Evolutionary conservation across 192 early-diverging fungal species (phyloP).

Genomic region (Podila epicladia): DNA sequence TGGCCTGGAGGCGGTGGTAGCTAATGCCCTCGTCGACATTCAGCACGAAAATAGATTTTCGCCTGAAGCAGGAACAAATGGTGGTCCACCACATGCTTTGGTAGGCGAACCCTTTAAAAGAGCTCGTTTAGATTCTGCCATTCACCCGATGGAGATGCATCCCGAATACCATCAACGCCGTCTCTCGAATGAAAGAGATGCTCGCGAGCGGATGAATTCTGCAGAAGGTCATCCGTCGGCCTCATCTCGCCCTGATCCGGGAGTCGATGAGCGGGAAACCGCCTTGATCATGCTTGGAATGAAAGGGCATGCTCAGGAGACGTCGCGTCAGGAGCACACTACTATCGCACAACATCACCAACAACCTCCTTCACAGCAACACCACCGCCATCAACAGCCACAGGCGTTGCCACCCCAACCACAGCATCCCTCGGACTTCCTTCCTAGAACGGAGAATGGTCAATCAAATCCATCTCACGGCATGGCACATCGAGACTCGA

Average conservation of each 20-base stretch:
- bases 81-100: neutral
- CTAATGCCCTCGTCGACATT: constrained; percentile 32
- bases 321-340: constrained; percentile 7
- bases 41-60: constrained; percentile 33
- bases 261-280: constrained; percentile 23
- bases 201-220: neutral
- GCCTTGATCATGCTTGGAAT: constrained; percentile 29
- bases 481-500: neutral
- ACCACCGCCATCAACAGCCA: neutral
- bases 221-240: neutral
- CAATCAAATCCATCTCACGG: neutral
- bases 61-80: constrained; percentile 1
- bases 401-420: constrained; percentile 1
- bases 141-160: constrained; percentile 3
- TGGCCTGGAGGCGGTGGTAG: constrained; percentile 21
- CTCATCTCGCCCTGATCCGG: constrained; percentile 9
- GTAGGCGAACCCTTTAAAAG: constrained; percentile 12
- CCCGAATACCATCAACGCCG: constrained; percentile 4
- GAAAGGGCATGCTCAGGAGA: constrained; percentile 24
- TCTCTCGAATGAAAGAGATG: neutral
- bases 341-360: too few relatives aligned
- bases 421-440: constrained; percentile 6
- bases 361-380: too few relatives aligned
- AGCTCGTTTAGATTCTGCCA: constrained; percentile 5
- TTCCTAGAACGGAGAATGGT: neutral